Evolutionary conservation across 257 asterid genomes (phyloP).

Genomic region (Solanum habrochaites): DNA sequence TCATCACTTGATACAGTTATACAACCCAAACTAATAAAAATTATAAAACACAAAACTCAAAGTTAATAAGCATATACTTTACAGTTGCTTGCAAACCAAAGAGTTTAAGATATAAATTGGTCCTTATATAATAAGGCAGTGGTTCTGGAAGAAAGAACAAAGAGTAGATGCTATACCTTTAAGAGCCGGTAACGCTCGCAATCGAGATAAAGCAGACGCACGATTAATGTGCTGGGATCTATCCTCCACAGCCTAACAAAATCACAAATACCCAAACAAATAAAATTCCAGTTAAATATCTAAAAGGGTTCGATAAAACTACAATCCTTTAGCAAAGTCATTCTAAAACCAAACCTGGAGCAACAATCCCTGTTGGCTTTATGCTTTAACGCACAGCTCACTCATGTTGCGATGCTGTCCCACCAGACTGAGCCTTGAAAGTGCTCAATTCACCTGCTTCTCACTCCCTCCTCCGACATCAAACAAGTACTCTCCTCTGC

Average conservation of each 20-base stretch:
- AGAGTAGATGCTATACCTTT: slow-evolving; percentile 33
- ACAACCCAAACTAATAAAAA: neutral
- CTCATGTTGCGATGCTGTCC: slow-evolving; percentile 99
- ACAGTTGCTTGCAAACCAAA: neutral
- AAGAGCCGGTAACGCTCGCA: slow-evolving; percentile 67
- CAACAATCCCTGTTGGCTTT: slow-evolving; percentile 70
- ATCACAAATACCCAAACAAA: neutral
- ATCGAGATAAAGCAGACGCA: slow-evolving; percentile 64
- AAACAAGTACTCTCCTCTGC: slow-evolving; percentile 47
- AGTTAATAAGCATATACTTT: neutral
- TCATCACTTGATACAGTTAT: neutral
- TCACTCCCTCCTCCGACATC: slow-evolving; percentile 71
- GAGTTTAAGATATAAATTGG: neutral
- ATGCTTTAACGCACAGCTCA: slow-evolving; percentile 97
- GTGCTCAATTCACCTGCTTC: slow-evolving; percentile 78
- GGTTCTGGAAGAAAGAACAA: neutral
- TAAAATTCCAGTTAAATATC: neutral
- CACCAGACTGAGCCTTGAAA: slow-evolving; percentile 82
- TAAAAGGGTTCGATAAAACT: neutral
- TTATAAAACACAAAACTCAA: neutral
- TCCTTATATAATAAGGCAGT: neutral
- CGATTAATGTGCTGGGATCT: slow-evolving; percentile 92
- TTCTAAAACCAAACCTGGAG: slow-evolving; percentile 44
- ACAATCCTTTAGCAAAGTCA: neutral
- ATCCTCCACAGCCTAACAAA: slow-evolving; percentile 91